Evolutionary conservation across 352 stramenopile species (phyloP).

Genomic region (Phytophthora litchii): DNA sequence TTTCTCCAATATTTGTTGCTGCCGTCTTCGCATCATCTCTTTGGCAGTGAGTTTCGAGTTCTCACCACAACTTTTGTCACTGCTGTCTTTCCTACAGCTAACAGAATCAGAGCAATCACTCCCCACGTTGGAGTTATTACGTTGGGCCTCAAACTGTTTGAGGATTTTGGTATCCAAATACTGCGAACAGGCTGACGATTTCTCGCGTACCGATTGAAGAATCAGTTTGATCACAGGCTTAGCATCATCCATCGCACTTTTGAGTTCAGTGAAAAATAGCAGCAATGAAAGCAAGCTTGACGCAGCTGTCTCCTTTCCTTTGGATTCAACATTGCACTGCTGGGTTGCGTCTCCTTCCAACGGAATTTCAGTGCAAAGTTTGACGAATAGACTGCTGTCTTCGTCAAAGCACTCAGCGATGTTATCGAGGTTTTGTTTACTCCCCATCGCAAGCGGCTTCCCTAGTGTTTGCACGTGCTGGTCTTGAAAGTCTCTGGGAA

Average conservation of each 20-base stretch:
- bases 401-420: conserved; percentile 41
- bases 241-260: conserved; percentile 34
- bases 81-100: conserved; percentile 6
- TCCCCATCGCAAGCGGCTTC: background rate
- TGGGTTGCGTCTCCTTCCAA: conserved; percentile 2
- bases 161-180: conserved; percentile 30
- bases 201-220: conserved; percentile 23
- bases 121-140: background rate
- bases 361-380: conserved; percentile 45
- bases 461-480: background rate
- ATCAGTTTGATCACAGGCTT: conserved; percentile 32
- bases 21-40: conserved; percentile 63
- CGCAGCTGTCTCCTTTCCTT: background rate
- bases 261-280: conserved; percentile 19
- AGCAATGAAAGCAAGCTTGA: conserved; percentile 39
- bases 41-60: conserved; percentile 45
- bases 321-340: conserved; percentile 1
- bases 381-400: conserved; percentile 43
- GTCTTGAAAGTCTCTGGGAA: conserved; percentile 17
- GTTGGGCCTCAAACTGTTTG: conserved; percentile 13
- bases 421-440: conserved; percentile 26
- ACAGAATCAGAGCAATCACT: conserved; percentile 1
- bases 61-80: conserved; percentile 5
- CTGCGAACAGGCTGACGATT: conserved; percentile 29
- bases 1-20: conserved; percentile 73